phyloP scores from a whole-genome alignment of 177 flowering plant genomes.

The Tripterygium wilfordii region DNA sequence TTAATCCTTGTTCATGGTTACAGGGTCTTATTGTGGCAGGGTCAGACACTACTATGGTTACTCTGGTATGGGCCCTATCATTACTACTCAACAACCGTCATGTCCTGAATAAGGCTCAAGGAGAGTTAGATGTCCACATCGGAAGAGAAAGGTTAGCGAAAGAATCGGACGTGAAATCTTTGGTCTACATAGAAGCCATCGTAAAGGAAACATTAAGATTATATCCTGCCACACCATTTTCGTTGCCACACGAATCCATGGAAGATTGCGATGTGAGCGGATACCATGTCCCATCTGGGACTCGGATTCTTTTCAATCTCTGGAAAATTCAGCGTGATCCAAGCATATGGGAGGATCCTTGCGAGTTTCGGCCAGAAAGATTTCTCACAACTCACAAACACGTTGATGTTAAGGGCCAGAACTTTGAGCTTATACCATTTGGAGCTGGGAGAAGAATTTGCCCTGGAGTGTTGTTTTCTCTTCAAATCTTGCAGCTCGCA shows the following conservation, averaged over 20 bases:
- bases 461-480: constrained; percentile 11
- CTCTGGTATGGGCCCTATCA: constrained; percentile 17
- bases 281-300: constrained; percentile 8
- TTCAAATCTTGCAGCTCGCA: constrained; percentile 3
- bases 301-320: constrained; percentile 3
- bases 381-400: constrained; percentile 10
- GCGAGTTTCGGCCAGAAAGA: constrained; percentile 10
- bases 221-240: constrained; percentile 18
- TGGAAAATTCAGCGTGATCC: constrained; percentile 11
- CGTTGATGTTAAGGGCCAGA: constrained; percentile 9
- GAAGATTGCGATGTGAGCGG: constrained; percentile 17
- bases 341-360: constrained; percentile 5
- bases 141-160: constrained; percentile 14
- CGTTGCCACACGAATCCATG: constrained; percentile 11
- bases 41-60: constrained; percentile 2
- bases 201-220: constrained; percentile 23
- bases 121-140: constrained; percentile 9
- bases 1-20: not conserved
- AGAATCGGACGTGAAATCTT: constrained; percentile 12
- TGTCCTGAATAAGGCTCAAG: constrained; percentile 9
- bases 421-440: constrained; percentile 11
- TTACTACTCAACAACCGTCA: constrained; percentile 11
- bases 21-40: constrained; percentile 6
- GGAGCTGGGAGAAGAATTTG: constrained; percentile 16
- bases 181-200: constrained; percentile 16